A percentile compares a stretch with the other conserved stretches of the same genome.
phyloP scores from a whole-genome alignment of 805 yeast genomes.

The Wickerhamomyces chambardii region DNA sequence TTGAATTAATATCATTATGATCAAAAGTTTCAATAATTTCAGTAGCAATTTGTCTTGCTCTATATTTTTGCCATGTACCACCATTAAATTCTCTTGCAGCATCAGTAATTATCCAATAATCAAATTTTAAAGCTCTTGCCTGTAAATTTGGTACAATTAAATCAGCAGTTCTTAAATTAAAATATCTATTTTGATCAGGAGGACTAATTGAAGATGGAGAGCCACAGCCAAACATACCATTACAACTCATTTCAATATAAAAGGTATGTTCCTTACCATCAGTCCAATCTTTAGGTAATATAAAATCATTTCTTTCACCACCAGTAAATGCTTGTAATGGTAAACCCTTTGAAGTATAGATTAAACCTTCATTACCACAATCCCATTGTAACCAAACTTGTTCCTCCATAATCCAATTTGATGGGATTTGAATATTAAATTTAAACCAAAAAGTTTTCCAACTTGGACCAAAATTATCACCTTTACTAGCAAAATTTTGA shows the following conservation, averaged over 20 bases:
- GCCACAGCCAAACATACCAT: slow-evolving; percentile 87
- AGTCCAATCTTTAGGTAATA: slow-evolving; percentile 48
- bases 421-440: slow-evolving; percentile 55
- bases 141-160: slow-evolving; percentile 72
- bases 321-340: slow-evolving; percentile 84
- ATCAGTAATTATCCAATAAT: slow-evolving; percentile 84
- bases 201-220: slow-evolving; percentile 51
- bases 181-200: slow-evolving; percentile 66
- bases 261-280: slow-evolving; percentile 49
- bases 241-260: slow-evolving; percentile 86
- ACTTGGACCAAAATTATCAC: slow-evolving; percentile 83
- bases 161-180: slow-evolving; percentile 62
- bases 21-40: slow-evolving; percentile 81
- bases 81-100: slow-evolving; percentile 82
- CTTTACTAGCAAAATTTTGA: slow-evolving; percentile 52
- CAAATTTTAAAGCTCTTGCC: slow-evolving; percentile 70
- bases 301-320: slow-evolving; percentile 70
- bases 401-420: slow-evolving; percentile 30
- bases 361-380: slow-evolving; percentile 76
- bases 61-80: slow-evolving; percentile 72
- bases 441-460: slow-evolving; percentile 98
- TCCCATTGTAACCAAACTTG: slow-evolving; percentile 75
- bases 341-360: slow-evolving; percentile 56
- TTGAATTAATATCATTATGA: slow-evolving; percentile 47
- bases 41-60: slow-evolving; percentile 74